A percentile compares a stretch with the other conserved stretches of the same genome.
Evolutionary conservation across 1,139 yeast genomes (phyloP).

Genomic region (Kodamaea sp.): DNA sequence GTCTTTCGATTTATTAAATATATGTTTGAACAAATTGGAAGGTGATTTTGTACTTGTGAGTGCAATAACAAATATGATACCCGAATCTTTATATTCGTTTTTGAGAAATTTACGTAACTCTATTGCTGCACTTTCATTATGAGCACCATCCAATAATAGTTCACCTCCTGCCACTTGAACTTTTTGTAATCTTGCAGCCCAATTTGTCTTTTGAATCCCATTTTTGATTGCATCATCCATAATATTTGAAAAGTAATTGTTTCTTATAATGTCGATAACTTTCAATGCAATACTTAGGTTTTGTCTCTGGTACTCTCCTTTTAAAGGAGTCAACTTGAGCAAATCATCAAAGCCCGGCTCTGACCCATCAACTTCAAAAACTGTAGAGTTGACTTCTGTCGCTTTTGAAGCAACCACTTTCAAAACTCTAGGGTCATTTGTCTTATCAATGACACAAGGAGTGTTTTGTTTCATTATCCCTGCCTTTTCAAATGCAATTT

Average conservation of each 20-base stretch:
- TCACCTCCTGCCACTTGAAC: conserved; percentile 24
- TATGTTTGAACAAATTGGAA: conserved; percentile 45
- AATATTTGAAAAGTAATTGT: conserved; percentile 15
- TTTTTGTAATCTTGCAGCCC: conserved; percentile 66
- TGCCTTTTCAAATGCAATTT: conserved; percentile 75
- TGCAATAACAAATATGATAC: conserved; percentile 64
- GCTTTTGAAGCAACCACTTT: conserved; percentile 34
- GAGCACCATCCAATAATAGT: conserved; percentile 82
- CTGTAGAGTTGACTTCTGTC: conserved; percentile 11
- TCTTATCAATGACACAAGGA: conserved; percentile 70
- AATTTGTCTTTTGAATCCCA: conserved; percentile 51
- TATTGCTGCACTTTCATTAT: conserved; percentile 77
- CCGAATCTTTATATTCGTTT: conserved; percentile 19
- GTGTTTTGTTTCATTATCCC: conserved; percentile 68
- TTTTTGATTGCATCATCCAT: conserved; percentile 30
- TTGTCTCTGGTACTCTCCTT: conserved; percentile 68
- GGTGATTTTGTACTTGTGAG: conserved; percentile 72
- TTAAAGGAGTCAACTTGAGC: conserved; percentile 47
- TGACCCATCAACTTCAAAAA: conserved; percentile 19
- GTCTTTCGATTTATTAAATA: conserved; percentile 48
- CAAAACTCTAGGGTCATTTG: conserved; percentile 54
- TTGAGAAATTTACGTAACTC: conserved; percentile 48
- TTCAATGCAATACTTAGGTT: conserved; percentile 71
- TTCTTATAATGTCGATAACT: conserved; percentile 41
- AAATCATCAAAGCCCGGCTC: conserved; percentile 10